phyloP scores from a whole-genome alignment of 768 basidiomycete species.

The Holtermannia corniformis region DNA sequence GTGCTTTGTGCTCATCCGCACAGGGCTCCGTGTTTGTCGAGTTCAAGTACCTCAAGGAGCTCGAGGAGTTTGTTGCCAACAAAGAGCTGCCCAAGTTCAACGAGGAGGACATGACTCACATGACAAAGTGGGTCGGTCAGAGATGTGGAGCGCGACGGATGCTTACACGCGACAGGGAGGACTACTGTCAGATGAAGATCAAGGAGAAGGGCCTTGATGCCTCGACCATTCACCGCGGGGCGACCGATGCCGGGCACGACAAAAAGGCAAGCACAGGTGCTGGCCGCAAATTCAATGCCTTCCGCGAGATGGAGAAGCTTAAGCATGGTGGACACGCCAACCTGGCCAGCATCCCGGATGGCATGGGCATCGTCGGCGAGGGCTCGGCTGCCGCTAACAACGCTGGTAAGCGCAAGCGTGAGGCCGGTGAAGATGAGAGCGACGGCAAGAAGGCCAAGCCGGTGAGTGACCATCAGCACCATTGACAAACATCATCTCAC shows the following conservation, averaged over 20 bases:
- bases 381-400: constrained; percentile 8
- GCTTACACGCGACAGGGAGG: constrained; percentile 49
- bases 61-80: constrained; percentile 65
- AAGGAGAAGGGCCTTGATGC: constrained; percentile 72
- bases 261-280: neutral
- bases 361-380: constrained; percentile 20
- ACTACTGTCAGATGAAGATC: constrained; percentile 91
- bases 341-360: constrained; percentile 23
- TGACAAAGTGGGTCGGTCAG: constrained; percentile 67
- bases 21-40: constrained; percentile 91
- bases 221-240: constrained; percentile 14
- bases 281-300: constrained; percentile 39
- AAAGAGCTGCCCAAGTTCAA: constrained; percentile 66
- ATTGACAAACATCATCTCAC: neutral
- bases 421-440: constrained; percentile 29
- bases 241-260: neutral
- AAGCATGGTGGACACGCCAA: constrained; percentile 22
- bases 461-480: neutral
- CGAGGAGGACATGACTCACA: constrained; percentile 64
- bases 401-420: constrained; percentile 16
- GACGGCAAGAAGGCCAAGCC: constrained; percentile 18
- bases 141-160: neutral
- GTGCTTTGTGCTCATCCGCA: neutral
- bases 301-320: constrained; percentile 38
- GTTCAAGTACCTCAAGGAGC: constrained; percentile 61